A percentile compares a stretch with the other conserved stretches of the same genome.
These are phyloP conservation scores for Astrothelium subdiscretum DNA, from an alignment of 495 filamentous ascomycete genomes.

Conservation along the genomic window DNA sequence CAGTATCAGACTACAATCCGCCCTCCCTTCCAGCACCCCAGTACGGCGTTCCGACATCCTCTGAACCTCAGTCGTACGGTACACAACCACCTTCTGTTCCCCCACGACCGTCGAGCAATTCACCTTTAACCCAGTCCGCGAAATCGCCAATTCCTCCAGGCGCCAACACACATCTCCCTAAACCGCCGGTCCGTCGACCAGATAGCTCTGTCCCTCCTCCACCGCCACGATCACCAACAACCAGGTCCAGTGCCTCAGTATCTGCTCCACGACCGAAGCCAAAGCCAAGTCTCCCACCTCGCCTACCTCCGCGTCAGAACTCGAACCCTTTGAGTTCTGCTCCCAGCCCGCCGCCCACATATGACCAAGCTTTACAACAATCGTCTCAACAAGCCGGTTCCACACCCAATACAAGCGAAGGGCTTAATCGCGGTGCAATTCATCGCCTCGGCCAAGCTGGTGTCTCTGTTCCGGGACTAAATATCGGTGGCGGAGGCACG, in stretches of 20 bases:
- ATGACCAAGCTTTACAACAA: slow-evolving; percentile 30
- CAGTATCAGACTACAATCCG: not conserved
- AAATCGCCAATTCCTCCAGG: slow-evolving; percentile 57
- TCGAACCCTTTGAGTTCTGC: slow-evolving; percentile 35
- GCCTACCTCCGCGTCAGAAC: slow-evolving; percentile 59
- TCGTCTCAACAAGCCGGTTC: slow-evolving; percentile 19
- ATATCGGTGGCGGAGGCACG: slow-evolving; percentile 43
- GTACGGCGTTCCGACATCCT: slow-evolving; percentile 29
- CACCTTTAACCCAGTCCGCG: slow-evolving; percentile 15
- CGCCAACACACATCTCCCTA: slow-evolving; percentile 56
- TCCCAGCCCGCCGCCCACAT: slow-evolving; percentile 42
- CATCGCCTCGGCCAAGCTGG: slow-evolving; percentile 63
- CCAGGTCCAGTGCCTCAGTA: slow-evolving; percentile 11
- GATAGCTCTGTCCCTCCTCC: slow-evolving; percentile 33
- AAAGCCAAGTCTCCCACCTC: slow-evolving; percentile 53
- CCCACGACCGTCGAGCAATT: slow-evolving; percentile 2
- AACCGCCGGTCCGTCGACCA: slow-evolving; percentile 51
- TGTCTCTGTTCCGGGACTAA: slow-evolving; percentile 69
- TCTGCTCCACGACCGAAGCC: slow-evolving; percentile 26
- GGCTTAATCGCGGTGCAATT: slow-evolving; percentile 59
- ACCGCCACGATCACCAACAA: slow-evolving; percentile 8
- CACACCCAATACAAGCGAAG: slow-evolving; percentile 21
- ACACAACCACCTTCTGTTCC: not conserved
- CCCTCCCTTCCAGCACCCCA: slow-evolving; percentile 18
- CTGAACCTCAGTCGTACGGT: not conserved